Conservation (phyloP, 495 filamentous ascomycete species). For the Aspergillus steynii region DNA sequence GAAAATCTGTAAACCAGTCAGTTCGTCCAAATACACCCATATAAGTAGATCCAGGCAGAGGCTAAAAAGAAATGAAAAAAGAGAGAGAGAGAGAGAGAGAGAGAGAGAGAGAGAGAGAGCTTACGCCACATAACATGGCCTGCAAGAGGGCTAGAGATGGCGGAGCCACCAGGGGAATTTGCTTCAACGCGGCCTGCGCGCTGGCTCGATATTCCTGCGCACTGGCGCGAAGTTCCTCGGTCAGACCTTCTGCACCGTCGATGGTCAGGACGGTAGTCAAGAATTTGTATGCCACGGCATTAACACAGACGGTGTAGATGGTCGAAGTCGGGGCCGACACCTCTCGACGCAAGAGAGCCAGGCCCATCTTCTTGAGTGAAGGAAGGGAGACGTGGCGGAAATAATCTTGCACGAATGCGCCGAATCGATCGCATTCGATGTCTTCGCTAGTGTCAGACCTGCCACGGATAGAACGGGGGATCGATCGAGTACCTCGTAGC, state of each 20-base stretch:
- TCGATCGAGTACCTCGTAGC: slow-evolving; percentile 21
- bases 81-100: not conserved
- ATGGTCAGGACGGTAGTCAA: slow-evolving; percentile 13
- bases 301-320: slow-evolving; percentile 24
- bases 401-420: slow-evolving; percentile 23
- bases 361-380: slow-evolving; percentile 22
- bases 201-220: slow-evolving; percentile 15
- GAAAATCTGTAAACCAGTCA: slow-evolving; percentile 16
- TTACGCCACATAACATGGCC: slow-evolving; percentile 16
- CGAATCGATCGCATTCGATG: slow-evolving; percentile 19
- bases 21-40: no score
- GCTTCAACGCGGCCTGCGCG: slow-evolving; percentile 18
- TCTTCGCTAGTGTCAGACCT: slow-evolving; percentile 9
- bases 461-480: not conserved
- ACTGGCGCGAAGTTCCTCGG: slow-evolving; percentile 10
- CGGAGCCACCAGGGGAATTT: slow-evolving; percentile 15
- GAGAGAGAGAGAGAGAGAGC: not conserved
- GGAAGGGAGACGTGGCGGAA: slow-evolving; percentile 20
- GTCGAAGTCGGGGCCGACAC: slow-evolving; percentile 8
- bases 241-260: slow-evolving; percentile 13
- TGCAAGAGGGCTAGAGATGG: slow-evolving; percentile 19
- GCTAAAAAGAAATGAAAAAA: not conserved
- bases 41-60: no score
- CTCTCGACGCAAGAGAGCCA: slow-evolving; percentile 14
- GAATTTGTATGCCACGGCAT: slow-evolving; percentile 24